A percentile compares a stretch with the other conserved stretches of the same genome.
These are phyloP conservation scores for Fusarium sterilihyphosum DNA, from an alignment of 2,329 filamentous ascomycete species.

Conservation along the genomic window DNA sequence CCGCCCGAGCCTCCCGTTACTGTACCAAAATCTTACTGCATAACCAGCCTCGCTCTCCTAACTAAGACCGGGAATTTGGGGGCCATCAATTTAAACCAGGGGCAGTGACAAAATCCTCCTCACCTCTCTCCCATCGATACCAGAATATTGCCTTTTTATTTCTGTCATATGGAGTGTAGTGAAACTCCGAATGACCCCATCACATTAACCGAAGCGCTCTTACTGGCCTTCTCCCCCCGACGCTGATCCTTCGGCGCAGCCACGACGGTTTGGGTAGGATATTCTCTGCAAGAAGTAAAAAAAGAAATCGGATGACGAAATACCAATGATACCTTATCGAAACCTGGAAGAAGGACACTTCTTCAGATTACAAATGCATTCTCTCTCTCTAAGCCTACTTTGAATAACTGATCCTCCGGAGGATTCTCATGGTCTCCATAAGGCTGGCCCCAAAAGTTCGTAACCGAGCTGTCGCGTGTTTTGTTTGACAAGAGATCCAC, in stretches of 20 bases:
- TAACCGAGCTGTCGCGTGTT: not conserved
- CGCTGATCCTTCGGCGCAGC: not conserved
- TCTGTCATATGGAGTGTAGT: not conserved
- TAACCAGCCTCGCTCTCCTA: not conserved
- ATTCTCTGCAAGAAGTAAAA: not conserved
- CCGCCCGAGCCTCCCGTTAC: not conserved
- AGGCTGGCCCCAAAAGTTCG: not conserved
- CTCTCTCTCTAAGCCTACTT: not conserved
- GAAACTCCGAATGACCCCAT: not conserved
- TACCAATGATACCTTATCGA: not conserved
- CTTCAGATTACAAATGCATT: not conserved
- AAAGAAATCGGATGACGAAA: not conserved
- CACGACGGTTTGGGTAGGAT: not conserved
- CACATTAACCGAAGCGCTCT: not conserved
- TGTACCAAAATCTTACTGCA: not conserved
- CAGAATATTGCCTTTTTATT: fast-evolving
- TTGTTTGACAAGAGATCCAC: not conserved
- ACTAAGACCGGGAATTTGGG: not conserved
- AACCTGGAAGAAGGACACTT: not conserved
- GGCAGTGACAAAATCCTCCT: not conserved
- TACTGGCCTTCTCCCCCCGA: not conserved
- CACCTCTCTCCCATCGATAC: fast-evolving
- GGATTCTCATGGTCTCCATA: not conserved
- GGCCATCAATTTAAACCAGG: not conserved
- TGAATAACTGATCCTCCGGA: not conserved